Conservation (phyloP, 106 monocot species). For the Apostasia ramifera region DNA sequence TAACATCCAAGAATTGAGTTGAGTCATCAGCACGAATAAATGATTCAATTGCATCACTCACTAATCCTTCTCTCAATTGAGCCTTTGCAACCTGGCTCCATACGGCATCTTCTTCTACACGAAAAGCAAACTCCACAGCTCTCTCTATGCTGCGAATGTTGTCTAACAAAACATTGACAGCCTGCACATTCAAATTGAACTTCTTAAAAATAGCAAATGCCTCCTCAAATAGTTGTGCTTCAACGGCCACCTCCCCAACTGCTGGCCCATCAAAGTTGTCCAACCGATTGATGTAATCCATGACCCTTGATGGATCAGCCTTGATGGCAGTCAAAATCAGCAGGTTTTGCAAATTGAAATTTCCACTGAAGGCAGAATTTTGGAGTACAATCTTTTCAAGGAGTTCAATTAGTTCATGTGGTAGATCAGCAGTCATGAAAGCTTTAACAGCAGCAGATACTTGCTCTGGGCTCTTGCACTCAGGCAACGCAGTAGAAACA, state of each 20-base stretch:
- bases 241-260: constrained; percentile 95
- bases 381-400: constrained; percentile 97
- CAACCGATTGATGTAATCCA: constrained; percentile 94
- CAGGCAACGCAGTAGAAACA: constrained; percentile 89
- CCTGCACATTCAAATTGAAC: constrained; percentile 93
- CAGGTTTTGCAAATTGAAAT: constrained; percentile 94
- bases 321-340: constrained; percentile 94
- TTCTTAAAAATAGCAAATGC: constrained; percentile 99
- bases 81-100: constrained; percentile 98
- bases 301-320: constrained; percentile 92
- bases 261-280: constrained; percentile 99
- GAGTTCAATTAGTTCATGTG: constrained; percentile 94
- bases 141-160: constrained; percentile 87
- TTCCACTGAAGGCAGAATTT: constrained; percentile 95
- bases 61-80: constrained; percentile 83
- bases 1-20: constrained; percentile 87
- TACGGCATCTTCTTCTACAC: constrained; percentile 96
- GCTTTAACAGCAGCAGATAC: constrained; percentile 98
- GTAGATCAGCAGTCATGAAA: constrained; percentile 99
- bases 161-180: constrained; percentile 85
- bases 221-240: constrained; percentile 91
- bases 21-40: constrained; percentile 97
- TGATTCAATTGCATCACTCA: constrained; percentile 97
- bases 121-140: constrained; percentile 93
- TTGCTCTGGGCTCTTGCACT: constrained; percentile 98